Conservation (phyloP, 768 basidiomycete species). For the Gautieria morchelliformis region DNA sequence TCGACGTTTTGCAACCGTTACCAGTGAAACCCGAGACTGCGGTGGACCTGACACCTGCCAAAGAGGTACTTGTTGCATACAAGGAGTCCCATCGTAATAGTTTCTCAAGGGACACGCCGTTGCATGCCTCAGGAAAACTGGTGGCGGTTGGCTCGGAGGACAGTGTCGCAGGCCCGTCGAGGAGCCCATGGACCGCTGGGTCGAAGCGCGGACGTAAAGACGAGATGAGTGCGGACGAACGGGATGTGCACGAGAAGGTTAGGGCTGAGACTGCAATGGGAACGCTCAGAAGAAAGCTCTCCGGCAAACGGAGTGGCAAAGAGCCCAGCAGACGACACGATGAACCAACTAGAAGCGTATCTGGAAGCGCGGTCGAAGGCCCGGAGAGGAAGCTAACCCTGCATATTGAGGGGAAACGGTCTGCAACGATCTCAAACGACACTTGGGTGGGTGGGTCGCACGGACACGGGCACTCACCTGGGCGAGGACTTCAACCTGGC, state of each 20-base stretch:
- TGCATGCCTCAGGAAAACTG: neutral
- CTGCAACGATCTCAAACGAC: neutral
- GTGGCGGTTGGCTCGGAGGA: neutral
- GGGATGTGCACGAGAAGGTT: neutral
- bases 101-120: neutral
- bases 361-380: neutral
- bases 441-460: neutral
- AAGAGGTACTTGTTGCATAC: conserved; percentile 5
- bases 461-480: neutral
- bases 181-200: neutral
- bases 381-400: neutral
- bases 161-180: neutral
- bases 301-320: neutral
- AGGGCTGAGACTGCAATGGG: too few relatives aligned
- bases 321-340: neutral
- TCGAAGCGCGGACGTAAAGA: neutral
- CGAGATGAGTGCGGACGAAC: neutral
- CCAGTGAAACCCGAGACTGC: neutral
- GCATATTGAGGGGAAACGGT: neutral
- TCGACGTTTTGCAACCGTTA: conserved; percentile 2
- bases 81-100: conserved; percentile 1
- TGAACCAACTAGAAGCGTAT: neutral
- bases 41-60: conserved; percentile 4
- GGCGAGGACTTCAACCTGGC: neutral
- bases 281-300: conserved; percentile 1